Conservation (phyloP, 257 asterid genomes). For the Przewalskia tangutica region DNA sequence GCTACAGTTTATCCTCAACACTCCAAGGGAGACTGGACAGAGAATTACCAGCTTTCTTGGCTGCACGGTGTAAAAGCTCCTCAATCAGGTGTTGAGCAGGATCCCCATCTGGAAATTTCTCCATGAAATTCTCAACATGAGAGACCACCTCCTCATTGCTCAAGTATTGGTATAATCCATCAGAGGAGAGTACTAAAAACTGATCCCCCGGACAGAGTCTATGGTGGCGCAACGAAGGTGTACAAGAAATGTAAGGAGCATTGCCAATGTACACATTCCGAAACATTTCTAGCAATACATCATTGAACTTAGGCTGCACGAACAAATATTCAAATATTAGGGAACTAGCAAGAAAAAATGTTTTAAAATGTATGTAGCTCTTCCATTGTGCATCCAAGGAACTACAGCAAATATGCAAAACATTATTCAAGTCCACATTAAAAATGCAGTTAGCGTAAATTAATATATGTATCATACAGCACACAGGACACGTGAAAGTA, state of each 20-base stretch:
- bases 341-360: background rate
- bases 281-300: constrained; percentile 76
- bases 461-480: background rate
- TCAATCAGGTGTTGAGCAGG: constrained; percentile 95
- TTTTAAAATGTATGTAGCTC: background rate
- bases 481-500: background rate
- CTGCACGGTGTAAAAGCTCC: constrained; percentile 91
- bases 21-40: background rate
- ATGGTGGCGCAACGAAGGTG: constrained; percentile 91
- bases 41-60: constrained; percentile 84
- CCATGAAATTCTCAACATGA: constrained; percentile 78
- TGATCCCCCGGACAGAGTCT: constrained; percentile 79
- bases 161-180: constrained; percentile 92
- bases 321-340: constrained; percentile 27
- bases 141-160: constrained; percentile 91
- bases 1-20: background rate
- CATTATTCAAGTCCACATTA: background rate
- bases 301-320: constrained; percentile 80
- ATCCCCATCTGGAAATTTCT: constrained; percentile 93
- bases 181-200: constrained; percentile 90
- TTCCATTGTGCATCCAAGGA: background rate
- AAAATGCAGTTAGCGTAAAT: background rate
- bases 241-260: constrained; percentile 77
- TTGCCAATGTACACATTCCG: constrained; percentile 92
- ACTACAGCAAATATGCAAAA: background rate